These are phyloP conservation scores for Filosporella fistucella DNA, from an alignment of 495 filamentous ascomycete species.

Conservation along the genomic window DNA sequence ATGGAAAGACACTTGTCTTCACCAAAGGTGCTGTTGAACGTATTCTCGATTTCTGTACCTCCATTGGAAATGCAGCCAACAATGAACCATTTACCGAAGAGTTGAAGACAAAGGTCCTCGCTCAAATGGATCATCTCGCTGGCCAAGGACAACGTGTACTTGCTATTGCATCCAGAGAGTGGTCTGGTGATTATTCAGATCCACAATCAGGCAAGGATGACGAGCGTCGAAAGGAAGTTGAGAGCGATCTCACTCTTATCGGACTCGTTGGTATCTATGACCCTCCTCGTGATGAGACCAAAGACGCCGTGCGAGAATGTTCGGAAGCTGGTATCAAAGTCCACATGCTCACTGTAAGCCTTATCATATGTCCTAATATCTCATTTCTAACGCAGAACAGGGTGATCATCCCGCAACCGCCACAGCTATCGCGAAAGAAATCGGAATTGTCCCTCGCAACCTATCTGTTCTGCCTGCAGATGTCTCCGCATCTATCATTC, in stretches of 20 bases:
- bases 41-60: conserved; percentile 66
- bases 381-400: conserved; percentile 75
- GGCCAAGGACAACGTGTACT: conserved; percentile 77
- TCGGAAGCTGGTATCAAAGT: conserved; percentile 68
- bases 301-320: conserved; percentile 59
- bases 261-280: conserved; percentile 76
- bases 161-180: conserved; percentile 58
- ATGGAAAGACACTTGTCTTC: conserved; percentile 50
- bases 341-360: conserved; percentile 67
- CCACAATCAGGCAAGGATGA: conserved; percentile 26
- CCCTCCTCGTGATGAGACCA: conserved; percentile 66
- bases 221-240: conserved; percentile 40
- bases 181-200: conserved; percentile 30
- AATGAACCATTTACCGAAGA: conserved; percentile 52
- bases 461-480: conserved; percentile 44
- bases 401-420: conserved; percentile 72
- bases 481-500: conserved; percentile 50
- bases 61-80: conserved; percentile 45
- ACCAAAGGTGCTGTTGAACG: conserved; percentile 81
- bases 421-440: conserved; percentile 68
- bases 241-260: conserved; percentile 53
- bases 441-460: conserved; percentile 66
- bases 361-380: conserved; percentile 52
- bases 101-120: conserved; percentile 52
- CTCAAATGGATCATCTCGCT: conserved; percentile 65